Base-by-base conservation (phyloP, 108 stramenopile genomes). In the Nannochloropsis granulata region DNA sequence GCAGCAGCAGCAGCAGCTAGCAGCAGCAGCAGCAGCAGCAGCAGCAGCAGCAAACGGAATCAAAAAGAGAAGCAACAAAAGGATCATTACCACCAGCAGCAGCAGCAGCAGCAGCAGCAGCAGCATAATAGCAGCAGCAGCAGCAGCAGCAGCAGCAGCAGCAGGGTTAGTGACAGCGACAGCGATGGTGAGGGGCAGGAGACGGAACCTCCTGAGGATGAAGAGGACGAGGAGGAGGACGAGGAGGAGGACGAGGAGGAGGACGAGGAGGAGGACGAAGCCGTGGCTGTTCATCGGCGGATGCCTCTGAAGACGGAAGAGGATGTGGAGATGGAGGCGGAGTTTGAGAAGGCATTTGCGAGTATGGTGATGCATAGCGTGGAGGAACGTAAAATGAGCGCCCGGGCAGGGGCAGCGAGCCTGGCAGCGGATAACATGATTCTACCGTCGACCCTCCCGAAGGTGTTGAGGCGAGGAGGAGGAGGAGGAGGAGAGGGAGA, bases 291-390 rank as follows among this genome's bases (percentile, higher is more conserved):
- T n/a, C 56, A 71, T 71, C 25, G 13, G 24, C 44, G 44, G 21
- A n/a, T 71, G 16, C 56, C 56, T n/a, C 56, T 10, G 21, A 71
- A 71, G 56, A 71, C 24, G 5, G 25, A 42, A 92, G 94, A 88
- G 93, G 91, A 83, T 93, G 92, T 94, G 83, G 89, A 93, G 13
- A 94, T 94, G 85, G 94, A 94, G 79, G 94, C 94, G 83, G 94
- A 91, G 13, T 96, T 96, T 91, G 95, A 96, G 80, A 90, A 92
- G 43, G 94, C 95, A 84, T 89, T 96, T 43, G 85, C 94, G 80
- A 92, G 91, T 71, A 86, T 95, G 71, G 94, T 94, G 13, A 93
- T 93, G 92, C 94, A 96, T 78, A 94, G 93, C 23, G 86, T 95
- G 14, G 95, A 95, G 82, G 94, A 94, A 82, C 94, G 94, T 19